These are phyloP conservation scores for Pleurozium schreberi DNA, from an alignment of 225 moss, liverwort and hornwort species.

Conservation along the genomic window DNA sequence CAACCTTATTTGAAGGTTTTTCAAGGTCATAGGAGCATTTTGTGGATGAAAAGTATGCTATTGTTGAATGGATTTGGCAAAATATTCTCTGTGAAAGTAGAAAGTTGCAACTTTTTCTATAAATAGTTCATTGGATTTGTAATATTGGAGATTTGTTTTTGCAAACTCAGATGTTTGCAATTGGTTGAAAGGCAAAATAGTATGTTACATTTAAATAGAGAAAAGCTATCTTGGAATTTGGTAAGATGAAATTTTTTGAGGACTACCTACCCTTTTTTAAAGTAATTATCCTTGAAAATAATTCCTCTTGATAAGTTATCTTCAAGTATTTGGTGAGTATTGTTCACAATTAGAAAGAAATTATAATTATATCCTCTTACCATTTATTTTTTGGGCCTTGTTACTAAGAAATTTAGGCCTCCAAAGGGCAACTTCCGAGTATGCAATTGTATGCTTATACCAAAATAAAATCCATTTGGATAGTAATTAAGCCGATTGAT, in stretches of 20 bases:
- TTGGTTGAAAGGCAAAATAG: background rate
- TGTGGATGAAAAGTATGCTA: fast-evolving
- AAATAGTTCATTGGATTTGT: background rate
- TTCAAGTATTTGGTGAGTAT: background rate
- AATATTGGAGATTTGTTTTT: background rate
- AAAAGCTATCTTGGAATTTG: fast-evolving
- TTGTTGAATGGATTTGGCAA: background rate
- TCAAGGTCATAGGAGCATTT: too few relatives aligned
- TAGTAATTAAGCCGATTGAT: background rate
- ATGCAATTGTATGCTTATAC: background rate
- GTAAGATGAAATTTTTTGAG: fast-evolving
- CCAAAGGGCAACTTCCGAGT: fast-evolving
- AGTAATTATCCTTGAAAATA: too few relatives aligned
- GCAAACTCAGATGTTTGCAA: background rate
- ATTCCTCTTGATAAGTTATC: background rate
- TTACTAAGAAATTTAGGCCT: background rate
- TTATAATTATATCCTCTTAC: background rate
- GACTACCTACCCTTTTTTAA: too few relatives aligned
- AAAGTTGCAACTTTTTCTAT: too few relatives aligned
- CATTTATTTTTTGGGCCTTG: fast-evolving
- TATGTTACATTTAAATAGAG: background rate
- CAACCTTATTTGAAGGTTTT: background rate
- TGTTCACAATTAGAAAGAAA: background rate
- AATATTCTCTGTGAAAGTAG: too few relatives aligned
- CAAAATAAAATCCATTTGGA: background rate